Evolutionary conservation across 139 green algal species (phyloP).

Genomic region (Choricystis sp.): DNA sequence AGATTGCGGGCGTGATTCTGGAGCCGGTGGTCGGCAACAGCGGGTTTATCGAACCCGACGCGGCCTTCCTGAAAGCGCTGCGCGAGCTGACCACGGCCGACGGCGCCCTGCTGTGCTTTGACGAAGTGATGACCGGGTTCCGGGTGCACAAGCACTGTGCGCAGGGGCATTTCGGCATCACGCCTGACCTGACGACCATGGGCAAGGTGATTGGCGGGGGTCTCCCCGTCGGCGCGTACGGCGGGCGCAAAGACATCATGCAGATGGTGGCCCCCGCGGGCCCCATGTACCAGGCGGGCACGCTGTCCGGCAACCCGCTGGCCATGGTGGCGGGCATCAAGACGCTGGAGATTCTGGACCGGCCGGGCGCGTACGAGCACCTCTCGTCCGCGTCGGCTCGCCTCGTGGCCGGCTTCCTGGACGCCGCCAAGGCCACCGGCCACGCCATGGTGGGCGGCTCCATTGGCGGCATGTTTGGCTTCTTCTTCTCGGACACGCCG

Average conservation of each 20-base stretch:
- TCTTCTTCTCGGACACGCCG: slow-evolving; percentile 95
- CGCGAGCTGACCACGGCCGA: slow-evolving; percentile 56
- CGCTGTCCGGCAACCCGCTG: slow-evolving; percentile 92
- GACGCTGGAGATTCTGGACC: slow-evolving; percentile 89
- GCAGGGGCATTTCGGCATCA: slow-evolving; percentile 93
- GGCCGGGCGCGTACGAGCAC: slow-evolving; percentile 86
- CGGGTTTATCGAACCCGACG: slow-evolving; percentile 88
- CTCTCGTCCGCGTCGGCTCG: slow-evolving; percentile 62
- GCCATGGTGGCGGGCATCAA: slow-evolving; percentile 97
- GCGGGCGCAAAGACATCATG: slow-evolving; percentile 93
- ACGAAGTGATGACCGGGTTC: slow-evolving; percentile 96
- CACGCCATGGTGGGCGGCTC: slow-evolving; percentile 70
- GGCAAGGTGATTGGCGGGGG: slow-evolving; percentile 98
- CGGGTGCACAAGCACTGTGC: slow-evolving; percentile 63
- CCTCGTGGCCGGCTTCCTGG: slow-evolving; percentile 86
- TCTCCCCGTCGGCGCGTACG: slow-evolving; percentile 94
- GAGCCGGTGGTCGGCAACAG: slow-evolving; percentile 98
- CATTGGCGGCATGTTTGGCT: slow-evolving; percentile 98
- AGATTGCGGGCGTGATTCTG: slow-evolving; percentile 94
- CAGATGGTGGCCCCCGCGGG: slow-evolving; percentile 88
- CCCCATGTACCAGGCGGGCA: slow-evolving; percentile 95
- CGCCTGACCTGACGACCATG: slow-evolving; percentile 95
- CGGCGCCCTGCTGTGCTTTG: slow-evolving; percentile 90
- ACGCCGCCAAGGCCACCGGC: slow-evolving; percentile 62
- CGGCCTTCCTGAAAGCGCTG: slow-evolving; percentile 88